Base-by-base conservation (phyloP, 805 yeast genomes). In the Saturnispora bothae region DNA sequence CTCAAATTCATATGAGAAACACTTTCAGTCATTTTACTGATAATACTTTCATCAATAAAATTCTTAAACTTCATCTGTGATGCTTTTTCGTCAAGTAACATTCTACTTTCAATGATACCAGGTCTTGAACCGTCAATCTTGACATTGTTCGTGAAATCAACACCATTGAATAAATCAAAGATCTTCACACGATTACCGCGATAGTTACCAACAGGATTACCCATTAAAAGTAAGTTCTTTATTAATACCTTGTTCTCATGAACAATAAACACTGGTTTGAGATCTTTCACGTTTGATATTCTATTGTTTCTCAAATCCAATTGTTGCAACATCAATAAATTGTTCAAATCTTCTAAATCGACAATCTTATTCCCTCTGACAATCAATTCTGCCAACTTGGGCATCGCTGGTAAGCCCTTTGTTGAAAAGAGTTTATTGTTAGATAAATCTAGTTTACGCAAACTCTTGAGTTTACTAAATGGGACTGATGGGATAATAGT, bases 41-140 rank as follows among this genome's bases (percentile, higher is more conserved):
- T 61, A 19, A 59, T 59, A 23, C 53, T 51, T 15, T 57, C 59
- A 37, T 54, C 63, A 38, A 61, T 43, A 40, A 57, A 69, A 39
- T 61, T 64, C 41, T 66, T 65, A 38, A 70, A 59, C 30, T 58
- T 59, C 47, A 63, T 54, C 37, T 61, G 58, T 1, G 77, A 70
- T 18, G 61, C 59, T 43, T 68, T 73, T 2, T 66, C 58, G 44
- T 72, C 78, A 36, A 73, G 57, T 21, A 74, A 53, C 47, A 73
- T 50, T 23, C 79, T 68, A 16, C 71, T 64, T 54, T 74, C 81
- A 54, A 74, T 71, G 39, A 74, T 71, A 1, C 80, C 79, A 1
- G 81, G 80, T 38, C 69, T 53, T 3, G 78, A 71, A 31, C 76
- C 79, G 50, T 74, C 80, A 28, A 74, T 68, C 46, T 69, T 69